phyloP scores from a whole-genome alignment of 306 rosid genomes.

The Lupinus albus region DNA sequence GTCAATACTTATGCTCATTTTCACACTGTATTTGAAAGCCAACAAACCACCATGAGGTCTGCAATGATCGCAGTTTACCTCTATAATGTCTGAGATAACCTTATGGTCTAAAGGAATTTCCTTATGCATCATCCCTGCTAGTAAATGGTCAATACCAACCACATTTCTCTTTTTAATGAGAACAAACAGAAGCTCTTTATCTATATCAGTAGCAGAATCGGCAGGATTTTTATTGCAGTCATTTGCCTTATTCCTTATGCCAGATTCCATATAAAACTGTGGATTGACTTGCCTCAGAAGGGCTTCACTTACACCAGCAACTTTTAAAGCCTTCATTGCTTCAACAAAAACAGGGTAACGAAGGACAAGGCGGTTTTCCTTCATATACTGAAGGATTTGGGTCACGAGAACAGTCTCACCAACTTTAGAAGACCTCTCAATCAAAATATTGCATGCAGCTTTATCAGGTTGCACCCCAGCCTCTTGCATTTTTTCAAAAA shows the following conservation, averaged over 20 bases:
- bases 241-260: conserved; percentile 40
- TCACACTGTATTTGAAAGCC: conserved; percentile 63
- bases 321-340: conserved; percentile 61
- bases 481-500: conserved; percentile 76
- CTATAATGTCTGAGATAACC: conserved; percentile 60
- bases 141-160: conserved; percentile 59
- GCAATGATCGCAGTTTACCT: conserved; percentile 51
- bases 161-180: conserved; percentile 64
- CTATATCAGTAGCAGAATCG: conserved; percentile 39
- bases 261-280: conserved; percentile 50
- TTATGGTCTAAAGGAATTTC: conserved; percentile 49
- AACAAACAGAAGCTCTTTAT: conserved; percentile 53
- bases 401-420: conserved; percentile 54
- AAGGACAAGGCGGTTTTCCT: conserved; percentile 64
- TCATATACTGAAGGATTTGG: conserved; percentile 69
- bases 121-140: conserved; percentile 53
- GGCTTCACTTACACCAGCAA: conserved; percentile 52
- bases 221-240: conserved; percentile 32
- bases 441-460: conserved; percentile 83
- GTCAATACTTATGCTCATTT: conserved; percentile 49
- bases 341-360: conserved; percentile 67
- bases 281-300: conserved; percentile 82
- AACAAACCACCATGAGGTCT: conserved; percentile 67
- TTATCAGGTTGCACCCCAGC: conserved; percentile 80
- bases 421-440: conserved; percentile 66